Evolutionary conservation across 768 basidiomycete species (phyloP).

Genomic region (Trametes villosa): DNA sequence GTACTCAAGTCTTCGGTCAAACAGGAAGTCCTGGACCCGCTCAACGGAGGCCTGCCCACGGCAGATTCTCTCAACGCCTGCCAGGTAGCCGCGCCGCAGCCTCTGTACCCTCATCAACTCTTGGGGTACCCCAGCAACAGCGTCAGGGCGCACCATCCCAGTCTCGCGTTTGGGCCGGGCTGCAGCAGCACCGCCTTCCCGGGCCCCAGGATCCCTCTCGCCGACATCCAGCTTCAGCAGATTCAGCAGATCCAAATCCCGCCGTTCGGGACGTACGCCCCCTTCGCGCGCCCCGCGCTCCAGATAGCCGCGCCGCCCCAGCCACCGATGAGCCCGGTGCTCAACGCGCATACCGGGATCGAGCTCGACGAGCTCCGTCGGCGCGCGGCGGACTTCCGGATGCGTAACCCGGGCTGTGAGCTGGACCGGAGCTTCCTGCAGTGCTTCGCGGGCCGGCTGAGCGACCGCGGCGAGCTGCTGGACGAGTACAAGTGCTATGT

Average conservation of each 20-base stretch:
- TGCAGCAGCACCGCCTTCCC: neutral
- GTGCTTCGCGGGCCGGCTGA: constrained; percentile 69
- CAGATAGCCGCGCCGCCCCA: neutral
- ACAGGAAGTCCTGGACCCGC: neutral
- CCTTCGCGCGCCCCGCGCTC: neutral
- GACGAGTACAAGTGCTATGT: constrained; percentile 73
- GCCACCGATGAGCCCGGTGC: constrained; percentile 46
- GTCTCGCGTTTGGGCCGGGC: neutral
- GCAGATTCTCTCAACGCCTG: neutral
- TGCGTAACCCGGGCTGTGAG: constrained; percentile 57
- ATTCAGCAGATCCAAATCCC: constrained; percentile 3
- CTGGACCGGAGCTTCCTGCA: constrained; percentile 70
- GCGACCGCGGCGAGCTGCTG: constrained; percentile 57
- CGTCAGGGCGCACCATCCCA: constrained; percentile 7
- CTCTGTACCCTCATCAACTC: constrained; percentile 7
- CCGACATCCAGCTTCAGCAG: constrained; percentile 4
- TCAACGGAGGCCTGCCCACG: neutral
- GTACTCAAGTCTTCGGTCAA: constrained; percentile 28
- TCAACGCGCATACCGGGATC: constrained; percentile 69
- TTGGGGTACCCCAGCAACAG: neutral
- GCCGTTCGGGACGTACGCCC: neutral
- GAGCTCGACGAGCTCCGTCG: constrained; percentile 54
- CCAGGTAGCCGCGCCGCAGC: constrained; percentile 10
- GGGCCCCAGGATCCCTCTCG: neutral
- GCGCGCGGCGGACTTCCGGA: constrained; percentile 58